Evolutionary conservation across 306 rosid species (phyloP).

Genomic region (Carpinus fangiana): DNA sequence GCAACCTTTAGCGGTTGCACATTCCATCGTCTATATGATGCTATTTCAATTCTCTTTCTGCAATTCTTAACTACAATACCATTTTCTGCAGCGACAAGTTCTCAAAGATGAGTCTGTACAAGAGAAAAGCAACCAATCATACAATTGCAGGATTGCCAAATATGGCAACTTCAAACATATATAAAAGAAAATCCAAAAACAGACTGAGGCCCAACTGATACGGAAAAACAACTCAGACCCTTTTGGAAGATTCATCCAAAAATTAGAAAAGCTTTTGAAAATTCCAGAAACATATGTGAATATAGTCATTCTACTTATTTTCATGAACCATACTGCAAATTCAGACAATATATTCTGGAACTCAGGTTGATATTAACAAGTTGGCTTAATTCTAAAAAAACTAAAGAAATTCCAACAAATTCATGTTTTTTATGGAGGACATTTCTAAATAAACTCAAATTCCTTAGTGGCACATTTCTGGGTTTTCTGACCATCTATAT

Average conservation of each 20-base stretch:
- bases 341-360: not conserved
- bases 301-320: not conserved
- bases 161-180: not conserved
- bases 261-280: not conserved
- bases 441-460: not conserved
- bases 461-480: not conserved
- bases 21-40: not conserved
- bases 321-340: not conserved
- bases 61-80: not conserved
- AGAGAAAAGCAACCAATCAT: not conserved
- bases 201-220: not conserved
- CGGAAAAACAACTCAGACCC: not conserved
- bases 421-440: not conserved
- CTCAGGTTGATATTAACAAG: not conserved
- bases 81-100: not conserved
- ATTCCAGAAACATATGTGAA: not conserved
- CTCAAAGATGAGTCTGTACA: not conserved
- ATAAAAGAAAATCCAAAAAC: not conserved
- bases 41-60: not conserved
- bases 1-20: too few relatives aligned
- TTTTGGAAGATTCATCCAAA: not conserved
- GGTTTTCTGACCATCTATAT: too few relatives aligned
- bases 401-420: not conserved
- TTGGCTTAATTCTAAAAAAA: not conserved
- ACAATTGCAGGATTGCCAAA: not conserved